Conservation (phyloP, 164 flowering plant genomes). For the Taxillus chinensis region DNA sequence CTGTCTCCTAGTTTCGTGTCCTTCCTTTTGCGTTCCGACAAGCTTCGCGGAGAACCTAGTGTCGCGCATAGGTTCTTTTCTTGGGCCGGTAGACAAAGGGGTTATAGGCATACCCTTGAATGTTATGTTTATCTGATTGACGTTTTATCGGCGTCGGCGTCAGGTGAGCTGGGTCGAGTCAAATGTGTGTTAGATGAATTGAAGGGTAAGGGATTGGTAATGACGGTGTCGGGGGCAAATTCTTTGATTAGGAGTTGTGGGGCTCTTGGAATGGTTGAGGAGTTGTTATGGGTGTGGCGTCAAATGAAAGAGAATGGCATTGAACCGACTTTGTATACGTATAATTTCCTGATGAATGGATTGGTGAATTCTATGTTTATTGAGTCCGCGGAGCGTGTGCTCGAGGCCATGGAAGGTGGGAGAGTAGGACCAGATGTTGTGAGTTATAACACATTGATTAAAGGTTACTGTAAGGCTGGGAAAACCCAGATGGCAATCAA, state of each 20-base stretch:
- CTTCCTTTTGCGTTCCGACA: conserved; percentile 26
- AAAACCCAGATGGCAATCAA: conserved; percentile 52
- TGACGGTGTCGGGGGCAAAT: conserved; percentile 42
- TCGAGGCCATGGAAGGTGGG: conserved; percentile 73
- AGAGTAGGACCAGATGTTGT: conserved; percentile 63
- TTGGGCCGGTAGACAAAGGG: conserved; percentile 71
- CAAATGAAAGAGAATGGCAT: conserved; percentile 75
- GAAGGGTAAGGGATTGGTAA: conserved; percentile 28
- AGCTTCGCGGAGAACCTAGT: conserved; percentile 23
- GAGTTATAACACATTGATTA: conserved; percentile 75
- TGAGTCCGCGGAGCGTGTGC: conserved; percentile 73
- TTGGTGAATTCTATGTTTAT: conserved; percentile 66
- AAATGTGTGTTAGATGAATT: conserved; percentile 33
- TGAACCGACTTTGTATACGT: conserved; percentile 69
- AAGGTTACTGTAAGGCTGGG: conserved; percentile 80
- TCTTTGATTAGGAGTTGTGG: conserved; percentile 73
- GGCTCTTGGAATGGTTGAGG: conserved; percentile 75
- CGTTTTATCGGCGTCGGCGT: conserved; percentile 20
- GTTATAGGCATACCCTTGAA: conserved; percentile 45
- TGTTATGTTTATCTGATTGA: conserved; percentile 58
- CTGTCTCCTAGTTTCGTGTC: conserved; percentile 66
- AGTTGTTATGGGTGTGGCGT: conserved; percentile 87
- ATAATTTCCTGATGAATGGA: conserved; percentile 74
- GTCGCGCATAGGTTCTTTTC: conserved; percentile 49
- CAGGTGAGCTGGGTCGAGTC: conserved; percentile 31